Base-by-base conservation (phyloP, 192 early-diverging fungal genomes). In the Linnemannia schmuckeri region DNA sequence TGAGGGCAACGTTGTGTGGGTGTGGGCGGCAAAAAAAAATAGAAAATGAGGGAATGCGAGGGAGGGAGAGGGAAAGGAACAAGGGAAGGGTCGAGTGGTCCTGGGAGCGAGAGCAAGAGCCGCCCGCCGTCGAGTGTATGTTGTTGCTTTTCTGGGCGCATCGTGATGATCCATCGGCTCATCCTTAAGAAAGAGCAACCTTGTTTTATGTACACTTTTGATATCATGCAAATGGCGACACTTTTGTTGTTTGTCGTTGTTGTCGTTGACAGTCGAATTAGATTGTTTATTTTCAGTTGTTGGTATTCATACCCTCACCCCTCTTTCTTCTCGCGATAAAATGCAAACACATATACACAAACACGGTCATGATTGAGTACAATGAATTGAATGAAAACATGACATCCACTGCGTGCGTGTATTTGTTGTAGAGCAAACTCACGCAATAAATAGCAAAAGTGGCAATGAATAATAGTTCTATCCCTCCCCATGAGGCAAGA, bases 181-280 rank as follows among this genome's bases (percentile, higher is more conserved):
- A 66, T 66, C 30, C 30, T 33, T 10, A 30, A 66, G 27, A n/a
- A 57, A 57, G 61, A 66, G 61, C 61, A 66, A 66, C 61, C 61
- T 66, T 66, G 61, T 66, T 66, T 66, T 66, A 30, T 66, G 61
- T 66, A 66, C 61, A 13, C 61, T 66, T 30, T 27, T 66, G 7
- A 12, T 33, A 27, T 66, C n/a, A 66, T 66, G 61, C 61, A 66
- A 33, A 66, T 66, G 61, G 13, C 10, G 27, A 33, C 30, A 33
- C 30, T n/a, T n/a, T 27, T 27, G 55, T 57, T 57, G 17, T 1
- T 55, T 24, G 57, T 27, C 9, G 22, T 61, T 6, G 20, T 57
- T 57, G 6, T 57, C 24, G 18, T 57, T n/a, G 54, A 46, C 44
- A 46, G 44, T 12, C 44, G 44, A 12, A 1, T 46, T 46, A 12